These are phyloP conservation scores for Cornus suecica DNA, from an alignment of 148 eudicot species.

Conservation along the genomic window DNA sequence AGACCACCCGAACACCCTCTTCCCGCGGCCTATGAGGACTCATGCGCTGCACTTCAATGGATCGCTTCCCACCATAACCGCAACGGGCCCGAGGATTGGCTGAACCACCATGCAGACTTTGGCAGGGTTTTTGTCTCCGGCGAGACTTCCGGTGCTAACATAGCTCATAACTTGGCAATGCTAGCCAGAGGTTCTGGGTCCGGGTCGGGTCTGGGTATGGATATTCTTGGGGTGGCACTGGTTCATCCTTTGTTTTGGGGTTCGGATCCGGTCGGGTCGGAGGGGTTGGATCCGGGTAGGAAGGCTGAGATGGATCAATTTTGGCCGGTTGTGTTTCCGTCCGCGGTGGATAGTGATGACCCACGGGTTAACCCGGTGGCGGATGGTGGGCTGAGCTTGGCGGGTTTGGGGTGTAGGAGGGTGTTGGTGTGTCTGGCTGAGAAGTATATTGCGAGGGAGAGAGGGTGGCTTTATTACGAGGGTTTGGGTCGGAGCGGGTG, in stretches of 20 bases:
- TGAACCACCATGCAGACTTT: conserved; percentile 32
- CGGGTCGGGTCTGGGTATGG: conserved; percentile 3
- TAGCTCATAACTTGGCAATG: conserved; percentile 30
- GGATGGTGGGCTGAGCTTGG: conserved; percentile 15
- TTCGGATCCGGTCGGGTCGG: conserved; percentile 22
- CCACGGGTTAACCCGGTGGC: conserved; percentile 21
- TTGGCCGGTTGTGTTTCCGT: conserved; percentile 27
- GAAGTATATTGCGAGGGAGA: conserved; percentile 20
- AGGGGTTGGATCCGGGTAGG: conserved; percentile 4
- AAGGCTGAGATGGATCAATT: conserved; percentile 7
- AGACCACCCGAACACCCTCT: conserved; percentile 34
- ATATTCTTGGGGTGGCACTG: conserved; percentile 25
- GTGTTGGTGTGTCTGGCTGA: conserved; percentile 23
- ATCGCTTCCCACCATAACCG: conserved; percentile 20
- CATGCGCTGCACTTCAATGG: conserved; percentile 38
- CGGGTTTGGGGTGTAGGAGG: conserved; percentile 13
- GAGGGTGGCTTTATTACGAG: conserved; percentile 13
- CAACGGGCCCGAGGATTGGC: conserved; percentile 30
- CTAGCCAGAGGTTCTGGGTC: conserved; percentile 11
- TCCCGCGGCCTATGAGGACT: conserved; percentile 33
- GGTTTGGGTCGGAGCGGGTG: conserved; percentile 27
- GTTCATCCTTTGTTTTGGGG: conserved; percentile 34
- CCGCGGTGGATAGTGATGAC: background rate
- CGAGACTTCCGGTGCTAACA: conserved; percentile 41
- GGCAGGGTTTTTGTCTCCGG: conserved; percentile 26